A percentile compares a stretch with the other conserved stretches of the same genome.
Conservation (phyloP, 2,329 filamentous ascomycete genomes). For the Rasamsonia emersonii region DNA sequence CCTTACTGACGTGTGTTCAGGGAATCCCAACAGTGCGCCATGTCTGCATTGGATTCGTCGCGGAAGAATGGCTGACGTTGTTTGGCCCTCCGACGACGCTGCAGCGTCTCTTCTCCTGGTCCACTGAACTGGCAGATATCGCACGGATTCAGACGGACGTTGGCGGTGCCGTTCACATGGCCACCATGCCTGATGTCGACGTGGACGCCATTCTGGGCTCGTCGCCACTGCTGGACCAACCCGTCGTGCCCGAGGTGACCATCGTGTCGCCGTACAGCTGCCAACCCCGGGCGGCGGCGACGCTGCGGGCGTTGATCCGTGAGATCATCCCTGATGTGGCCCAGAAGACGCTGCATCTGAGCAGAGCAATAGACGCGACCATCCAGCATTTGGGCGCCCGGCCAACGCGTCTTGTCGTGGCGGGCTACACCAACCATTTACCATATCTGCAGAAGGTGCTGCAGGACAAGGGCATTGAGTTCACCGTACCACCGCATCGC, state of each 20-base stretch:
- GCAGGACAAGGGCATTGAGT: not conserved
- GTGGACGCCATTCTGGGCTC: conserved; percentile 1
- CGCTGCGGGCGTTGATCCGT: not conserved
- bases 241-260: not conserved
- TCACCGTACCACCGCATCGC: not conserved
- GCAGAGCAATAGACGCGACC: not conserved
- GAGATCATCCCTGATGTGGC: conserved; percentile 1
- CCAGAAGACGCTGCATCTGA: not conserved
- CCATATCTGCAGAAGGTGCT: conserved; percentile 1
- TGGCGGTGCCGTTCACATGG: conserved; percentile 2
- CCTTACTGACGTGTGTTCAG: not conserved
- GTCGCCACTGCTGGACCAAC: conserved; percentile 1
- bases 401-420: not conserved
- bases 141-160: conserved; percentile 2
- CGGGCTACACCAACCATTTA: conserved; percentile 1
- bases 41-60: not conserved
- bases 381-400: not conserved
- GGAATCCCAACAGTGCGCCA: not conserved
- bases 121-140: conserved; percentile 1
- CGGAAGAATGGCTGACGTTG: conserved; percentile 2
- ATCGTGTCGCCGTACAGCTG: conserved; percentile 2
- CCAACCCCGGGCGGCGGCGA: not conserved
- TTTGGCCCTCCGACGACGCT: conserved; percentile 1
- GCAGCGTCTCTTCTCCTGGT: conserved; percentile 1
- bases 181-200: conserved; percentile 2